Percentiles rank a stretch among this genome's conserved stretches.
Conservation (phyloP, 1,284 basidiomycete genomes). For the Pulveroboletus sp. region DNA sequence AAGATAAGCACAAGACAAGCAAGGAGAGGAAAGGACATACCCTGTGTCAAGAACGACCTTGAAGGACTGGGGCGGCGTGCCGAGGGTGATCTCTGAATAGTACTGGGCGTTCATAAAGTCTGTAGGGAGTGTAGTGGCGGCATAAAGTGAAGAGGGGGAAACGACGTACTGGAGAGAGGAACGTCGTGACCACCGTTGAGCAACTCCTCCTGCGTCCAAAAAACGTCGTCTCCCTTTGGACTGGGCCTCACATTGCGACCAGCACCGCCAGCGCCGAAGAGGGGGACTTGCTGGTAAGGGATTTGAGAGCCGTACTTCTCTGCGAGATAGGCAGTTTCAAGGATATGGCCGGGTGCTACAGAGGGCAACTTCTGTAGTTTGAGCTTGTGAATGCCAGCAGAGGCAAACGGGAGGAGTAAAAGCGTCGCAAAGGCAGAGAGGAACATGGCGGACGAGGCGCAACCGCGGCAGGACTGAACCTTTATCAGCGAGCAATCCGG, state of each 20-base stretch:
- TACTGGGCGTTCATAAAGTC: conserved; percentile 99
- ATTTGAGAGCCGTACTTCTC: conserved; percentile 74
- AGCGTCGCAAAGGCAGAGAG: conserved; percentile 54
- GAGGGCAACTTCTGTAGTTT: conserved; percentile 82
- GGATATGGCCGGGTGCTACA: conserved; percentile 54
- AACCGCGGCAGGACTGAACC: conserved; percentile 17
- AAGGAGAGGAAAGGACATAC: conserved; percentile 29
- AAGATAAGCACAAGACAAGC: not conserved
- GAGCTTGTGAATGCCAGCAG: conserved; percentile 74
- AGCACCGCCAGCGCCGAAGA: conserved; percentile 70
- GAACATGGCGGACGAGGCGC: conserved; percentile 55
- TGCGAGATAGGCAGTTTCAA: conserved; percentile 80
- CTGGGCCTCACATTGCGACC: conserved; percentile 59
- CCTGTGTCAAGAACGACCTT: conserved; percentile 89
- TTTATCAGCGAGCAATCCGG: conserved; percentile 21
- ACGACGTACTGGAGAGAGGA: conserved; percentile 80
- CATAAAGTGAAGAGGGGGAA: not conserved
- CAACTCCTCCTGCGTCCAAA: conserved; percentile 80
- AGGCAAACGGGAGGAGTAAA: conserved; percentile 67
- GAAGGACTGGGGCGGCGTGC: conserved; percentile 79
- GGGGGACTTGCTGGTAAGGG: conserved; percentile 57
- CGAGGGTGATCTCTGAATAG: conserved; percentile 85
- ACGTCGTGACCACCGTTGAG: conserved; percentile 82
- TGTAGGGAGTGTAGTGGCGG: conserved; percentile 17
- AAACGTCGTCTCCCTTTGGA: conserved; percentile 59